Conservation (phyloP, 2,329 filamentous ascomycete genomes). For the Alternaria gaisen region DNA sequence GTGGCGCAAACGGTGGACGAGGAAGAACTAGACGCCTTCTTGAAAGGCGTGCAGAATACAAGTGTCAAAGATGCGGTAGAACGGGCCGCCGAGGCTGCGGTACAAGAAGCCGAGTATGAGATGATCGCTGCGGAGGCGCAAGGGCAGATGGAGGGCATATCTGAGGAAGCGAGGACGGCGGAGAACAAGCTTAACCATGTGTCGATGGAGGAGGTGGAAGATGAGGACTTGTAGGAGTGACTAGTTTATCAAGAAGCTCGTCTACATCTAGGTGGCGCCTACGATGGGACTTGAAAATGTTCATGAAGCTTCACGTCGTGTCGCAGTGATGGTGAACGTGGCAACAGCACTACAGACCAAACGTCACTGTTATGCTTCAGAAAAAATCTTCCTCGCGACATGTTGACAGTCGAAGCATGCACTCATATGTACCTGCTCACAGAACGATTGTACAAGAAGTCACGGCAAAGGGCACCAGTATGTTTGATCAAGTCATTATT, state of each 20-base stretch:
- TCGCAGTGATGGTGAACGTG: not conserved
- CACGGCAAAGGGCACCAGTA: not conserved
- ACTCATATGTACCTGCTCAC: not conserved
- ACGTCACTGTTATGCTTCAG: not conserved
- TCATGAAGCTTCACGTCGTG: not conserved
- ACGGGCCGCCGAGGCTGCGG: slow-evolving; percentile 43
- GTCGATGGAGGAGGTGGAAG: slow-evolving; percentile 58
- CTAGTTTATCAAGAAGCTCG: not conserved
- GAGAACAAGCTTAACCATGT: slow-evolving; percentile 51
- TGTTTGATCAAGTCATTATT: slow-evolving; percentile 13
- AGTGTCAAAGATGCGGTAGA: slow-evolving; percentile 34
- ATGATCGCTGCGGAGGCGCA: slow-evolving; percentile 52
- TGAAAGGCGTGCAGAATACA: slow-evolving; percentile 34
- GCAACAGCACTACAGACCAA: not conserved
- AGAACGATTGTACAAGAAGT: not conserved
- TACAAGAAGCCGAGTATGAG: slow-evolving; percentile 51
- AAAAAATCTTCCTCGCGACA: not conserved
- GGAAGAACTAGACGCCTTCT: slow-evolving; percentile 40
- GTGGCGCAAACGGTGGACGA: slow-evolving; percentile 20
- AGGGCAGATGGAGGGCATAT: slow-evolving; percentile 39
- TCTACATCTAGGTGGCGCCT: not conserved
- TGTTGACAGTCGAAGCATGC: not conserved
- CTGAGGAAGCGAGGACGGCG: slow-evolving; percentile 45
- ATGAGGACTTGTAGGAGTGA: slow-evolving; percentile 50
- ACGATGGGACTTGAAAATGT: not conserved